Conservation (phyloP, 1,284 basidiomycete species). For the Erythrobasidium hasegawianum region DNA sequence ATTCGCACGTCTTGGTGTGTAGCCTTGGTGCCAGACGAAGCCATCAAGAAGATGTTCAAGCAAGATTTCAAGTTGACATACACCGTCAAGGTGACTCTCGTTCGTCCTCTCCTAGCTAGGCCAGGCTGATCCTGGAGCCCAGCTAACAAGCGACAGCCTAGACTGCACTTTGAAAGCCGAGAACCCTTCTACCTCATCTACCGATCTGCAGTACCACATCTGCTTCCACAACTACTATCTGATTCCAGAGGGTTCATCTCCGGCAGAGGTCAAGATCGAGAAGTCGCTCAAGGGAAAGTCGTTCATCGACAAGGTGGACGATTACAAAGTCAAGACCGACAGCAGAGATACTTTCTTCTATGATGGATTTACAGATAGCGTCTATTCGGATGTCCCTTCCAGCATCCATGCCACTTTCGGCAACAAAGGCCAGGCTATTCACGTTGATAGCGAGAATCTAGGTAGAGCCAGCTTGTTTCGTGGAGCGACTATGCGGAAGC, state of each 20-base stretch:
- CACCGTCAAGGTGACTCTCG: neutral
- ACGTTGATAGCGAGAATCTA: neutral
- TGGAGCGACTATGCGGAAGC: too few relatives aligned
- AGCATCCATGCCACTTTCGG: neutral
- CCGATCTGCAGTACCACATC: neutral
- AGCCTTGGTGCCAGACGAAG: neutral
- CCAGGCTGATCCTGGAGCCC: neutral
- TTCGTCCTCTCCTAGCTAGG: too few relatives aligned
- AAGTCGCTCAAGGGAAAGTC: neutral
- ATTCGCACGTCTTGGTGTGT: too few relatives aligned
- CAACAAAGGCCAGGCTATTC: neutral
- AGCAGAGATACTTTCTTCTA: neutral
- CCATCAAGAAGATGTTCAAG: neutral
- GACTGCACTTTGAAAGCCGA: neutral
- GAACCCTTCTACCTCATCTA: neutral
- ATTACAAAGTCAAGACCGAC: conserved; percentile 3
- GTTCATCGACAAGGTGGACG: conserved; percentile 2
- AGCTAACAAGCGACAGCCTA: neutral
- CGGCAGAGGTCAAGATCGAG: conserved; percentile 1
- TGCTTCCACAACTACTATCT: neutral
- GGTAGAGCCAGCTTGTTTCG: too few relatives aligned
- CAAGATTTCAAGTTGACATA: conserved; percentile 1
- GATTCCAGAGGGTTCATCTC: neutral
- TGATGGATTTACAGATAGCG: neutral
- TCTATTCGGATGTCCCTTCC: neutral